phyloP scores from a whole-genome alignment of 129 eudicot genomes.

The Pseudognaphalium luteoalbum region DNA sequence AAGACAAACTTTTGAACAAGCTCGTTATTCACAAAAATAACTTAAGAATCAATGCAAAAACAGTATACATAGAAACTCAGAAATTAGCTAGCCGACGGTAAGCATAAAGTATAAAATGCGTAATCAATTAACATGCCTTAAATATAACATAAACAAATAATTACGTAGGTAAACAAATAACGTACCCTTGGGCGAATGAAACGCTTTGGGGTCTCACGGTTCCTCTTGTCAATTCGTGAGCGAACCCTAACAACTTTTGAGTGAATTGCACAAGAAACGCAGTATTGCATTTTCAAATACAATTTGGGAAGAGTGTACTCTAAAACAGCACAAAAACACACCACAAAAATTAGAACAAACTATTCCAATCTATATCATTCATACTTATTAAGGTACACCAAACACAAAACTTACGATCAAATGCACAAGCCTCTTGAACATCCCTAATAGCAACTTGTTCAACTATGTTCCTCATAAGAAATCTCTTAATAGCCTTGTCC shows the following conservation, averaged over 20 bases:
- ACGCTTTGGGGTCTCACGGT: slow-evolving; percentile 81
- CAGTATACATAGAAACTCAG: background rate
- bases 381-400: background rate
- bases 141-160: background rate
- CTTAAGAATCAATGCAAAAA: too few species aligned
- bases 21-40: background rate
- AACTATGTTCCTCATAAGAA: slow-evolving; percentile 78
- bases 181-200: slow-evolving; percentile 71
- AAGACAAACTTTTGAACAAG: background rate
- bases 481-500: slow-evolving; percentile 79
- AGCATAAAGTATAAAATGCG: background rate
- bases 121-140: background rate
- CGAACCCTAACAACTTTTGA: slow-evolving; percentile 70
- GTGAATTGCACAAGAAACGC: slow-evolving; percentile 81
- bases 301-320: slow-evolving; percentile 69
- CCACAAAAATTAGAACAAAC: background rate
- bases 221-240: slow-evolving; percentile 58
- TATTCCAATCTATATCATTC: background rate
- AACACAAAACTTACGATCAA: slow-evolving; percentile 40
- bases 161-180: background rate
- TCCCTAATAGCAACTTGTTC: slow-evolving; percentile 82
- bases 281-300: slow-evolving; percentile 67
- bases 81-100: background rate
- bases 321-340: slow-evolving; percentile 12
- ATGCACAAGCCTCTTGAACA: slow-evolving; percentile 78